These are phyloP conservation scores for Sicyos edulis DNA, from an alignment of 306 rosid genomes.

Conservation along the genomic window DNA sequence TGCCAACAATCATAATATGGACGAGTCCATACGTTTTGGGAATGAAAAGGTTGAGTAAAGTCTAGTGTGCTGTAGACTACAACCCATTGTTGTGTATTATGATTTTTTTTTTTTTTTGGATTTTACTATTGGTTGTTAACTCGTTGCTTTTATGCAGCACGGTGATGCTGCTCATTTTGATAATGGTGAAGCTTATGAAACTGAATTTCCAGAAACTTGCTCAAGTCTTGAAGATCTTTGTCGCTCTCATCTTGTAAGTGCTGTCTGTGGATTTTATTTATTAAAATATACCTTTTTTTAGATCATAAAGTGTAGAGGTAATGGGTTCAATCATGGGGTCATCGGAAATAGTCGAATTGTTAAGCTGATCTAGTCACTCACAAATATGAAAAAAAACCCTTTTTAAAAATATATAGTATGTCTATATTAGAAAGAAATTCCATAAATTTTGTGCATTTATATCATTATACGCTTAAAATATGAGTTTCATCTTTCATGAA, in stretches of 20 bases:
- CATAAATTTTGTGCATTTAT: too few species aligned
- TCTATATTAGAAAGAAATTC: too few species aligned
- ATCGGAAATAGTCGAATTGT: too few species aligned
- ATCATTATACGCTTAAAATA: too few species aligned
- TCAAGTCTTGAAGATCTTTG: conserved; percentile 80
- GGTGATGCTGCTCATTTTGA: conserved; percentile 38
- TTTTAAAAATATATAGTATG: too few species aligned
- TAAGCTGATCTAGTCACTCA: too few species aligned
- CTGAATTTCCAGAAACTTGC: conserved; percentile 48
- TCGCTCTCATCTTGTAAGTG: conserved; percentile 88
- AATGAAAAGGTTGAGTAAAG: conserved; percentile 47
- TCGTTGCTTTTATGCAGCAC: conserved; percentile 37
- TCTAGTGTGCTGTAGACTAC: background rate
- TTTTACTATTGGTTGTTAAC: conserved; percentile 22
- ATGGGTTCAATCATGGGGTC: too few species aligned
- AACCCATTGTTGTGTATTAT: background rate
- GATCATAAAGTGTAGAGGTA: too few species aligned
- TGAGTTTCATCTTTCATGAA: too few species aligned
- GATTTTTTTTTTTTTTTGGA: too few species aligned
- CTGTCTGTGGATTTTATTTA: background rate
- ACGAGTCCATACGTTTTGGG: conserved; percentile 42
- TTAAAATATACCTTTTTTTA: too few species aligned
- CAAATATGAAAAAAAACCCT: too few species aligned
- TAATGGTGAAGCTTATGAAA: conserved; percentile 38
- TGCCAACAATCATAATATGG: conserved; percentile 42